Conservation (phyloP, 169 alveolate species). For the Cryptosporidium parvum region DNA sequence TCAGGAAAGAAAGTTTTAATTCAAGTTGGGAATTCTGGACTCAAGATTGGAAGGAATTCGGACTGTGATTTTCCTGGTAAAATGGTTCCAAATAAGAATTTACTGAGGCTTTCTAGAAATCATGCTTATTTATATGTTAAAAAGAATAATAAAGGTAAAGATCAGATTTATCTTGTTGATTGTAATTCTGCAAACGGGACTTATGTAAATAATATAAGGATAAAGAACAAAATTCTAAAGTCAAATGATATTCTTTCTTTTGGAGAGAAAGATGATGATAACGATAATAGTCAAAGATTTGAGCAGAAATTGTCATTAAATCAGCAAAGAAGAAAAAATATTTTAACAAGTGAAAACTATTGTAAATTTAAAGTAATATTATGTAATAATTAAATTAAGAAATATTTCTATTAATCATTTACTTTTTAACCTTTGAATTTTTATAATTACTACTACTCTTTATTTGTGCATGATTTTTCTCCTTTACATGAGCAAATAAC, state of each 20-base stretch:
- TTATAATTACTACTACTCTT: constrained; percentile 44
- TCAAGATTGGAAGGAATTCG: constrained; percentile 55
- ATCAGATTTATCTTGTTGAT: constrained; percentile 14
- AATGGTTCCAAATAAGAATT: neutral
- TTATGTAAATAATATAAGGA: constrained; percentile 42
- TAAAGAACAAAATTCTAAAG: constrained; percentile 9
- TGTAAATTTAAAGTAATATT: constrained; percentile 13
- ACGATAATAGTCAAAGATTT: neutral
- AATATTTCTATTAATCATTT: neutral
- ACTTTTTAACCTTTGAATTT: constrained; percentile 36
- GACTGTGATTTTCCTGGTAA: constrained; percentile 57
- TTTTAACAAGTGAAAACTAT: neutral
- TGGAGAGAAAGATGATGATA: constrained; percentile 6
- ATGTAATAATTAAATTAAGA: neutral
- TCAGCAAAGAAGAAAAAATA: too few relatives aligned
- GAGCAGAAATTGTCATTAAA: neutral
- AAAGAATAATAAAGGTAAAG: neutral
- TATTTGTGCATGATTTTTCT: constrained; percentile 78
- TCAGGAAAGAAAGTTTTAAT: neutral
- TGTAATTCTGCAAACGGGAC: constrained; percentile 62
- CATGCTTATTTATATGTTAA: constrained; percentile 66
- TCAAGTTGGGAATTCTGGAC: constrained; percentile 28
- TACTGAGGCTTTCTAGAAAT: constrained; percentile 43
- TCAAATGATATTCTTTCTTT: constrained; percentile 36
- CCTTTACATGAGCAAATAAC: constrained; percentile 78